Conservation (phyloP, 1,284 basidiomycete species). For the Afroboletus lepidellus region DNA sequence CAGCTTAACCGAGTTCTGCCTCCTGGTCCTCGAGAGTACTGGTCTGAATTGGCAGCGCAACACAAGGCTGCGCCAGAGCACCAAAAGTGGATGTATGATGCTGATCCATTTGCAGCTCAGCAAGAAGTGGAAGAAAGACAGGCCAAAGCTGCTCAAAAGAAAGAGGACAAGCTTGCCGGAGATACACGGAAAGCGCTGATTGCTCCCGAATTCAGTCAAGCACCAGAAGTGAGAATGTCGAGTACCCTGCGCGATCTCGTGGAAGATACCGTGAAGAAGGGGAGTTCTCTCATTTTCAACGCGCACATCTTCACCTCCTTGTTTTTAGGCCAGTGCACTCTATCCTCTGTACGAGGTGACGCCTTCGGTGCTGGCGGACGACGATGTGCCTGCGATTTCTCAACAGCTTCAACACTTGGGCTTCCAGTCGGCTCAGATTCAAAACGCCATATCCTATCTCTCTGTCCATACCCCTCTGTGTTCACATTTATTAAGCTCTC, state of each 20-base stretch:
- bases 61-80: conserved; percentile 69
- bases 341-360: conserved; percentile 51
- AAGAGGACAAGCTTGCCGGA: conserved; percentile 28
- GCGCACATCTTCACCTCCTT: conserved; percentile 1
- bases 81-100: conserved; percentile 81
- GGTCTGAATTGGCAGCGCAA: conserved; percentile 72
- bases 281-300: conserved; percentile 24
- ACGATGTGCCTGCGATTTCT: conserved; percentile 39
- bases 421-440: conserved; percentile 53
- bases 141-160: conserved; percentile 49
- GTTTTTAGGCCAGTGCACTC: conserved; percentile 47
- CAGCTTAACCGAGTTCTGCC: conserved; percentile 80
- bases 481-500: conserved; percentile 47
- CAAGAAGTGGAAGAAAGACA: conserved; percentile 68
- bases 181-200: conserved; percentile 6
- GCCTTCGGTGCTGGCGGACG: conserved; percentile 46
- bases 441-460: conserved; percentile 50
- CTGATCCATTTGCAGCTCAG: conserved; percentile 80
- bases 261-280: conserved; percentile 81
- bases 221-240: conserved; percentile 87
- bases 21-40: conserved; percentile 80
- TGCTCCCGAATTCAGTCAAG: conserved; percentile 58
- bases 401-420: conserved; percentile 55
- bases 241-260: conserved; percentile 74
- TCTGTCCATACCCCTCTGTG: conserved; percentile 52